Percentiles rank a stretch among this genome's conserved stretches.
Conservation (phyloP, 2,329 filamentous ascomycete species). For the Magnaporthales sp. region DNA sequence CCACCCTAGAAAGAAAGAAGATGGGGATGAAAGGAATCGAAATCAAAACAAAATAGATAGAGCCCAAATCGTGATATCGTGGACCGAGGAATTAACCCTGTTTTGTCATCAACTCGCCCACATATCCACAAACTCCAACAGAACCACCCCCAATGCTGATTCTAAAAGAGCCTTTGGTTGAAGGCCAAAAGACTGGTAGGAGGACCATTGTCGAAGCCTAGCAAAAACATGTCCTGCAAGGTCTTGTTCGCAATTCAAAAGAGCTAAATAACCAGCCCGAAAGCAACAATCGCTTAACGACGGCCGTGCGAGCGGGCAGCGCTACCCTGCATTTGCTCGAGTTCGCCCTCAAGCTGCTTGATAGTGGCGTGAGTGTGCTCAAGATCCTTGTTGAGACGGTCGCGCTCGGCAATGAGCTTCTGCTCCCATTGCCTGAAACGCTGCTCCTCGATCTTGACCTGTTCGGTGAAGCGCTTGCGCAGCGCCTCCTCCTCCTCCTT, state of each 20-base stretch:
- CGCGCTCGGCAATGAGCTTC: conserved; percentile 97
- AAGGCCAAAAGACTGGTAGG: background rate
- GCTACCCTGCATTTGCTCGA: conserved; percentile 87
- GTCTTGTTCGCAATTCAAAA: background rate
- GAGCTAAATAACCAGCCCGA: background rate
- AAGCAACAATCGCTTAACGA: conserved; percentile 47
- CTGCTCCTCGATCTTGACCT: conserved; percentile 99
- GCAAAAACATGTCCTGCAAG: background rate
- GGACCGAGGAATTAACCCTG: background rate
- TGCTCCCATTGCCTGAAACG: conserved; percentile 99
- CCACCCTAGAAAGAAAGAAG: background rate
- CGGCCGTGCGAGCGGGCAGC: conserved; percentile 87
- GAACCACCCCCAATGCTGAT: background rate
- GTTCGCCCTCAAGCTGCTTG: conserved; percentile 84
- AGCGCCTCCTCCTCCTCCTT: conserved; percentile 99
- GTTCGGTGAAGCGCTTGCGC: conserved; percentile 98
- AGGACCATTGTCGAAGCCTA: background rate
- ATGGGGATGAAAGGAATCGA: background rate
- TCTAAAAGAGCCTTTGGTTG: background rate
- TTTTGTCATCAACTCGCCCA: background rate
- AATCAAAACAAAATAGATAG: conserved; percentile 1
- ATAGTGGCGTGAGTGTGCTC: conserved; percentile 94
- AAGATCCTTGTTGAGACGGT: conserved; percentile 98
- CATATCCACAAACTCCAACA: background rate
- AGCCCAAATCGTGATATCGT: conserved; percentile 1